These are phyloP conservation scores for Sclerotinia nivalis DNA, from an alignment of 2,329 filamentous ascomycete genomes.

Conservation along the genomic window DNA sequence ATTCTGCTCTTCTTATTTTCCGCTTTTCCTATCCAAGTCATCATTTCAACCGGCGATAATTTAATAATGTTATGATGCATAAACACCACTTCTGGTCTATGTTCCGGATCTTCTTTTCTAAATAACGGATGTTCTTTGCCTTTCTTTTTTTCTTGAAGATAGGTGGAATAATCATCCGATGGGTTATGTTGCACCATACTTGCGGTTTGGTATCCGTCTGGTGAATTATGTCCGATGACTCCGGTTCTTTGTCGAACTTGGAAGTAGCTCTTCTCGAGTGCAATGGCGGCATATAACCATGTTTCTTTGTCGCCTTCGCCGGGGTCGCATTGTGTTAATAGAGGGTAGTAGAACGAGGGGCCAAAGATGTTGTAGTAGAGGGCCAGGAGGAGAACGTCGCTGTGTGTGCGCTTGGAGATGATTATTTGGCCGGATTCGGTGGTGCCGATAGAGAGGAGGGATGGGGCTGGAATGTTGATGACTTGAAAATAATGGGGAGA, in stretches of 20 bases:
- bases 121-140: background rate
- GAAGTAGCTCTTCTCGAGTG: slow-evolving; percentile 45
- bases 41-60: slow-evolving; percentile 16
- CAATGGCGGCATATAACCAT: slow-evolving; percentile 48
- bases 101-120: background rate
- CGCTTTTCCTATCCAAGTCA: slow-evolving; percentile 8
- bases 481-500: slow-evolving; percentile 46
- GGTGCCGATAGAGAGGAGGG: slow-evolving; percentile 39
- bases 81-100: slow-evolving; percentile 8
- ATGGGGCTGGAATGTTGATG: slow-evolving; percentile 24
- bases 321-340: slow-evolving; percentile 46
- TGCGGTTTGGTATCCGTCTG: background rate
- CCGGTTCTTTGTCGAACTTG: slow-evolving; percentile 39
- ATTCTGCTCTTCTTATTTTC: slow-evolving; percentile 13
- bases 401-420: slow-evolving; percentile 47
- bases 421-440: slow-evolving; percentile 49
- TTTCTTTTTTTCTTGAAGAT: background rate
- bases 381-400: slow-evolving; percentile 48
- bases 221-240: slow-evolving; percentile 2
- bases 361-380: slow-evolving; percentile 53
- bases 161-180: slow-evolving; percentile 7
- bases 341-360: slow-evolving; percentile 47
- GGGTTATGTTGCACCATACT: slow-evolving; percentile 22
- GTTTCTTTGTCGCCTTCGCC: slow-evolving; percentile 55
- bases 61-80: slow-evolving; percentile 24